Conservation (phyloP, 2,329 filamentous ascomycete species). For the Neopestalotiopsis sp. region DNA sequence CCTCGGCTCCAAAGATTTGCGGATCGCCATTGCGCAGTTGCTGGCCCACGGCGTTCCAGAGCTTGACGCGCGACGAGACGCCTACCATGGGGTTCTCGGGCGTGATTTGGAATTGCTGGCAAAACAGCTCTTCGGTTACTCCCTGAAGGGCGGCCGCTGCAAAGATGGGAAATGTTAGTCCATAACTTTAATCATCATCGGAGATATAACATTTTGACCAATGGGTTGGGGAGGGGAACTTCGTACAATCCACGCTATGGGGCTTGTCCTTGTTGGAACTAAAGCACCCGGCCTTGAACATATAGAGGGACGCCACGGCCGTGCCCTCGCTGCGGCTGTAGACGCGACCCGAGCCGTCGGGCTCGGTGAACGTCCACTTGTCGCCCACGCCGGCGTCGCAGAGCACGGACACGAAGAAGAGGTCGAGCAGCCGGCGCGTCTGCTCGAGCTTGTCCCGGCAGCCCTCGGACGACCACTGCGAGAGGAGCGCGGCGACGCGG, state of each 20-base stretch:
- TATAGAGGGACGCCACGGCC: slow-evolving; percentile 65
- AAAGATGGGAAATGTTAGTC: neutral
- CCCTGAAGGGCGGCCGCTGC: slow-evolving; percentile 36
- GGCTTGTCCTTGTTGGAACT: neutral
- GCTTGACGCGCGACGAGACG: slow-evolving; percentile 45
- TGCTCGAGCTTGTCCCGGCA: slow-evolving; percentile 49
- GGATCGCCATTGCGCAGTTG: slow-evolving; percentile 43
- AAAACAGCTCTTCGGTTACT: slow-evolving; percentile 40
- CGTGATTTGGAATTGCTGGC: slow-evolving; percentile 49
- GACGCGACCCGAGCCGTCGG: slow-evolving; percentile 80
- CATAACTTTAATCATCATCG: too few relatives aligned
- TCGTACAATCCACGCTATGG: slow-evolving; percentile 19
- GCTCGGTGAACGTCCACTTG: slow-evolving; percentile 52
- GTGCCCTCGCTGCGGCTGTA: slow-evolving; percentile 89
- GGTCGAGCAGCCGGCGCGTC: slow-evolving; percentile 61
- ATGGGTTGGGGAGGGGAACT: neutral
- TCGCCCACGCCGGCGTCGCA: slow-evolving; percentile 62
- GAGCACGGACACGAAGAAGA: slow-evolving; percentile 67
- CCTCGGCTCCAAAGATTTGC: slow-evolving; percentile 46
- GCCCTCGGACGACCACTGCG: slow-evolving; percentile 46
- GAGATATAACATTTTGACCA: too few relatives aligned
- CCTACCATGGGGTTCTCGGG: slow-evolving; percentile 51
- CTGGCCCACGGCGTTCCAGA: slow-evolving; percentile 47
- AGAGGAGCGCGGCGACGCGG: slow-evolving; percentile 51
- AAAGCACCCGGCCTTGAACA: slow-evolving; percentile 54